A percentile compares a stretch with the other conserved stretches of the same genome.
Evolutionary conservation across 2,329 filamentous ascomycete genomes (phyloP).

Genomic region (Colletotrichum brevisporum): DNA sequence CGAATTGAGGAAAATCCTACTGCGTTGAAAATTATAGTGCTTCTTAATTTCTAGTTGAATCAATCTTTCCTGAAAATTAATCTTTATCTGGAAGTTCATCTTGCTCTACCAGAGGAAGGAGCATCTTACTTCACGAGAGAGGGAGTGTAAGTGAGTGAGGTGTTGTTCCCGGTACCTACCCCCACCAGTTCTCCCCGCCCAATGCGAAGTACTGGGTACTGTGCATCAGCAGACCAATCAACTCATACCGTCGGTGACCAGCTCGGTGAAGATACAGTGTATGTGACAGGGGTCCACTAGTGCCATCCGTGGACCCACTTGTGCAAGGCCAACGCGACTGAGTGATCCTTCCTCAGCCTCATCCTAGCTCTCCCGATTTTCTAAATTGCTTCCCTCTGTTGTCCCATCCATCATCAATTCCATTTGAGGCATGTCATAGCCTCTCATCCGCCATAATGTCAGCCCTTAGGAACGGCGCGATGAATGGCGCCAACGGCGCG

Average conservation of each 20-base stretch:
- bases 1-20: too few species aligned
- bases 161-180: not conserved
- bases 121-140: not conserved
- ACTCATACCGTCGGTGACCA: not conserved
- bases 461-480: conserved; percentile 57
- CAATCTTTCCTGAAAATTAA: not conserved
- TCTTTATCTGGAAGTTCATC: not conserved
- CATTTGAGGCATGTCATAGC: conserved; percentile 39
- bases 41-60: too few species aligned
- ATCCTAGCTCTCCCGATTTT: conserved; percentile 32
- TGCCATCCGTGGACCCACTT: conserved; percentile 13
- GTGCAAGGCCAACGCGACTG: conserved; percentile 38
- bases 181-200: too few species aligned
- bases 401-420: conserved; percentile 22
- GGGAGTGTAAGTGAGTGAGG: not conserved
- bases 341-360: conserved; percentile 39
- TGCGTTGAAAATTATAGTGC: too few species aligned
- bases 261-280: conserved; percentile 11
- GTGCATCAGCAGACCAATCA: conserved; percentile 3
- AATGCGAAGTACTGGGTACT: not conserved
- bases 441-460: conserved; percentile 54
- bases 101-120: not conserved
- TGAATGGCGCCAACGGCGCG: conserved; percentile 60
- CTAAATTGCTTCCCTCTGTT: conserved; percentile 15
- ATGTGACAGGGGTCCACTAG: too few species aligned